Conservation (phyloP, 2,329 filamentous ascomycete genomes). For the Penicillium fuscoglaucum region DNA sequence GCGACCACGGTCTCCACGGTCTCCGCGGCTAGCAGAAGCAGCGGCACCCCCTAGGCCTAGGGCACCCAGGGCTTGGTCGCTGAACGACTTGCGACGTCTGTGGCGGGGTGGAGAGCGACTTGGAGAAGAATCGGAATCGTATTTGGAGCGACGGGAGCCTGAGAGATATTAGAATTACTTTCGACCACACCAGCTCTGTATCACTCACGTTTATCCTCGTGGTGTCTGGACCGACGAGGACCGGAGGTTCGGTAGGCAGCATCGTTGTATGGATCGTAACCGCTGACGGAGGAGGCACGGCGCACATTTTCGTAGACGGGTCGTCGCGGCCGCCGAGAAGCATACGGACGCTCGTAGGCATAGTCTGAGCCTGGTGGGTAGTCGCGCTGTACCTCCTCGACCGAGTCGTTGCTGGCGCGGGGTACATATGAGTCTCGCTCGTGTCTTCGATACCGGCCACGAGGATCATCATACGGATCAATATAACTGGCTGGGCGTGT, state of each 20-base stretch:
- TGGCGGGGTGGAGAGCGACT: slow-evolving; percentile 43
- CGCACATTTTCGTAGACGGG: slow-evolving; percentile 38
- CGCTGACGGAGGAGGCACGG: slow-evolving; percentile 40
- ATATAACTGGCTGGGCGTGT: slow-evolving; percentile 29
- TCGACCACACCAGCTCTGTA: neutral
- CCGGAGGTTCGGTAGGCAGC: slow-evolving; percentile 34
- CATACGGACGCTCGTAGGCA: slow-evolving; percentile 31
- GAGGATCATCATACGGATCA: slow-evolving; percentile 32
- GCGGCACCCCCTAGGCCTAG: slow-evolving; percentile 59
- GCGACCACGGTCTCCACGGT: slow-evolving; percentile 56
- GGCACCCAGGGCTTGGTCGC: slow-evolving; percentile 53
- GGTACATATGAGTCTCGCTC: slow-evolving; percentile 25
- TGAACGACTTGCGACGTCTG: slow-evolving; percentile 49
- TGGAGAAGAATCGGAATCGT: slow-evolving; percentile 39
- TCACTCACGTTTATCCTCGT: slow-evolving; percentile 46
- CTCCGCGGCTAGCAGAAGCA: slow-evolving; percentile 44
- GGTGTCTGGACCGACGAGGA: slow-evolving; percentile 47
- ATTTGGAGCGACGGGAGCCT: slow-evolving; percentile 35
- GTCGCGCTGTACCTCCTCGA: slow-evolving; percentile 82
- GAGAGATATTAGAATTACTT: neutral
- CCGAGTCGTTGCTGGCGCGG: slow-evolving; percentile 70
- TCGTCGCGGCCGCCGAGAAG: slow-evolving; percentile 18
- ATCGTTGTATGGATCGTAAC: slow-evolving; percentile 38
- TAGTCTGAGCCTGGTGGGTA: slow-evolving; percentile 69
- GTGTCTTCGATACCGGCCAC: slow-evolving; percentile 15